Evolutionary conservation across 345 rosid genomes (phyloP).

Genomic region (Rhizophora apiculata): DNA sequence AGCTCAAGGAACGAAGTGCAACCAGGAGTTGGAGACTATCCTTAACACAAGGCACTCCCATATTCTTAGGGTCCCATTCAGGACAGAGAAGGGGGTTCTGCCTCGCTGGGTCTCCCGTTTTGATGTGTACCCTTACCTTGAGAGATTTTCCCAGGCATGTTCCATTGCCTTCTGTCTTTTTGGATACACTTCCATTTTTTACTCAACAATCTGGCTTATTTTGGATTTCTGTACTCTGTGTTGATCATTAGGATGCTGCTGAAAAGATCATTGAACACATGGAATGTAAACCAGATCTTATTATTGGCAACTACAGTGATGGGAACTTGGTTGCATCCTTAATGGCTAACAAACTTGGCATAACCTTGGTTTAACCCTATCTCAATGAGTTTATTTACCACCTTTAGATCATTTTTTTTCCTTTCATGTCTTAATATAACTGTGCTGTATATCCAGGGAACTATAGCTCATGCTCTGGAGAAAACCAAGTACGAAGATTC

Average conservation of each 20-base stretch:
- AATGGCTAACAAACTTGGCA: constrained; percentile 70
- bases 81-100: constrained; percentile 58
- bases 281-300: constrained; percentile 78
- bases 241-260: constrained; percentile 49
- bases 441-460: constrained; percentile 42
- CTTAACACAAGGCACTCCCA: constrained; percentile 59
- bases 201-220: not conserved
- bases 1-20: constrained; percentile 74
- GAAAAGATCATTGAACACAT: constrained; percentile 56
- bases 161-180: not conserved
- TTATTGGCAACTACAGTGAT: constrained; percentile 90
- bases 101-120: constrained; percentile 91
- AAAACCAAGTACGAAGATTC: constrained; percentile 91
- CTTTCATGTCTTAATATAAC: not conserved
- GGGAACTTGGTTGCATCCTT: constrained; percentile 91
- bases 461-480: constrained; percentile 92
- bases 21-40: constrained; percentile 74
- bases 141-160: constrained; percentile 64
- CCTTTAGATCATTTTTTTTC: not conserved
- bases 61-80: constrained; percentile 86
- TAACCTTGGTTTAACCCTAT: constrained; percentile 54
- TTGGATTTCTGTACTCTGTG: not conserved
- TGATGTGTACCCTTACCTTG: constrained; percentile 85
- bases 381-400: not conserved
- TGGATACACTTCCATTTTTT: not conserved